Conservation (phyloP, 768 basidiomycete species). For the Tylopilus rubrobrunneus region DNA sequence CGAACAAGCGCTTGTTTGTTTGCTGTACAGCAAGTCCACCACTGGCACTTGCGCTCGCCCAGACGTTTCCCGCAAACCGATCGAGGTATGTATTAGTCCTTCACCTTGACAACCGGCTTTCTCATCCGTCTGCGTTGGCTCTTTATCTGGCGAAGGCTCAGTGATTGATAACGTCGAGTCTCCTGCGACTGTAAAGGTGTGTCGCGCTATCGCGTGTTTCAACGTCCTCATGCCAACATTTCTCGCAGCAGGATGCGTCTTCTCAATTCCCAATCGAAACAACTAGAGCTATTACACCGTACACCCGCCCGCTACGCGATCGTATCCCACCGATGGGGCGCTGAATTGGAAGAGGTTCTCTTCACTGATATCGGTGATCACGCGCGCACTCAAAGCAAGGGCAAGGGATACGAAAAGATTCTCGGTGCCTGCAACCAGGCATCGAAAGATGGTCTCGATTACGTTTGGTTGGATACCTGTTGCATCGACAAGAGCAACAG, state of each 20-base stretch:
- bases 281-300: slow-evolving; percentile 14
- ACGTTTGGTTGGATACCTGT: slow-evolving; percentile 33
- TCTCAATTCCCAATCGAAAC: slow-evolving; percentile 15
- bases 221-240: neutral
- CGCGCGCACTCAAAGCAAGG: slow-evolving; percentile 6
- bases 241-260: slow-evolving; percentile 20
- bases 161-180: neutral
- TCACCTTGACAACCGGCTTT: neutral
- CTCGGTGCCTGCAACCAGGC: slow-evolving; percentile 19
- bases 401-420: slow-evolving; percentile 24
- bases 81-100: neutral
- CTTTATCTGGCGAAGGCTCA: neutral
- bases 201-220: neutral
- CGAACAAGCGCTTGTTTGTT: slow-evolving; percentile 3
- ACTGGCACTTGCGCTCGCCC: neutral
- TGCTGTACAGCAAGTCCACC: neutral
- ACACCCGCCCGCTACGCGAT: slow-evolving; percentile 17
- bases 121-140: too few relatives aligned
- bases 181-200: neutral
- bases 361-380: slow-evolving; percentile 23
- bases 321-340: slow-evolving; percentile 28
- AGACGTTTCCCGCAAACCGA: neutral
- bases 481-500: slow-evolving; percentile 29
- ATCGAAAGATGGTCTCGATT: slow-evolving; percentile 7
- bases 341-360: slow-evolving; percentile 19